These are phyloP conservation scores for Eucalyptus caleyi DNA, from an alignment of 345 rosid species.

Conservation along the genomic window DNA sequence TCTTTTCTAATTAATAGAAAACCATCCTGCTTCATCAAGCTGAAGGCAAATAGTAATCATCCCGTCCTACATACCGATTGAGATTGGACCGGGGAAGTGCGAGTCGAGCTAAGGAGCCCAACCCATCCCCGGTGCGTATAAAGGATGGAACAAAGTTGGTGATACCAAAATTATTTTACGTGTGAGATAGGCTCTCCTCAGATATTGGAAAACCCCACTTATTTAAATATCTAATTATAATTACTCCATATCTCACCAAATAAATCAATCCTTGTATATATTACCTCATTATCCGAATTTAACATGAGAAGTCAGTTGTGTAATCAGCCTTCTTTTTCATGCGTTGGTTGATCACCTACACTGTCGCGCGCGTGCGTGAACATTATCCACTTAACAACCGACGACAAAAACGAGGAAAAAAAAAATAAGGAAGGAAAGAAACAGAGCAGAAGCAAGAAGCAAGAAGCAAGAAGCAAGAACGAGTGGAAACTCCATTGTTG, in stretches of 20 bases:
- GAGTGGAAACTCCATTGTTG: neutral
- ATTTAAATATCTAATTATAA: neutral
- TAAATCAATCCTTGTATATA: neutral
- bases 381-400: neutral
- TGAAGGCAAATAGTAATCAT: neutral
- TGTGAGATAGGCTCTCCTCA: neutral
- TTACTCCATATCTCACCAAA: neutral
- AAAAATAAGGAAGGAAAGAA: neutral
- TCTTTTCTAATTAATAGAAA: neutral
- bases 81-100: neutral
- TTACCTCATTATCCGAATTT: neutral
- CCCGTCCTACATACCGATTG: neutral
- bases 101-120: neutral
- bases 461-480: neutral
- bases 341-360: neutral
- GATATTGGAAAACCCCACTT: neutral
- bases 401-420: neutral
- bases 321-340: neutral
- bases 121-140: neutral
- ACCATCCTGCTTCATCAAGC: fast-evolving
- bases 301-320: neutral
- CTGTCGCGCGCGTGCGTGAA: neutral
- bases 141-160: neutral
- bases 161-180: neutral
- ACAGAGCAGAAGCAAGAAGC: neutral